A percentile compares a stretch with the other conserved stretches of the same genome.
Evolutionary conservation across 2,329 filamentous ascomycete species (phyloP).

Genomic region (Byssothecium circinans): DNA sequence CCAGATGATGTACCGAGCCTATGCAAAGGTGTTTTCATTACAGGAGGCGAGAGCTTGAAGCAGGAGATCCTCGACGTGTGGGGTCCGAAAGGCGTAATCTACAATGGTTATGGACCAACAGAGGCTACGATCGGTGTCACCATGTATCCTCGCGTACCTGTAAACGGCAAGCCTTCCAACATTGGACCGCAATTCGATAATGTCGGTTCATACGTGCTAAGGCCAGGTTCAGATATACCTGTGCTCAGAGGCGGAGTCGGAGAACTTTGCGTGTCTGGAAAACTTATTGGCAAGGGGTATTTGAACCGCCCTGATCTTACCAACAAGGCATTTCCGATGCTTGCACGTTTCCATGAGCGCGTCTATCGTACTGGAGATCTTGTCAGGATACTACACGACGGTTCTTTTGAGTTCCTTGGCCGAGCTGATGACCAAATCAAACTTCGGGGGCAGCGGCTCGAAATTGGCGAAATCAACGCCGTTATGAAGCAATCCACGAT

Average conservation of each 20-base stretch:
- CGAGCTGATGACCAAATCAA: slow-evolving; percentile 92
- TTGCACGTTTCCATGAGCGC: slow-evolving; percentile 50
- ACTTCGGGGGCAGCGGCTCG: slow-evolving; percentile 81
- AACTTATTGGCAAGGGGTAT: slow-evolving; percentile 87
- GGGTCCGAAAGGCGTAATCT: slow-evolving; percentile 78
- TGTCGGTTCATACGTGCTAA: slow-evolving; percentile 79
- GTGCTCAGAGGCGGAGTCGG: slow-evolving; percentile 79
- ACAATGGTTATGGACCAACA: slow-evolving; percentile 89
- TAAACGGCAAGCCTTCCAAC: slow-evolving; percentile 79
- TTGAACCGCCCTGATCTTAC: slow-evolving; percentile 80
- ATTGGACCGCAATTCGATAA: slow-evolving; percentile 87
- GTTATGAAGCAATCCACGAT: slow-evolving; percentile 66
- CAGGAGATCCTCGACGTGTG: slow-evolving; percentile 87
- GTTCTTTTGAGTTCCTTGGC: slow-evolving; percentile 83
- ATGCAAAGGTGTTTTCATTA: slow-evolving; percentile 85
- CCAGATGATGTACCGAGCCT: slow-evolving; percentile 80
- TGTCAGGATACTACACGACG: slow-evolving; percentile 77
- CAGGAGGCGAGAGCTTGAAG: slow-evolving; percentile 83
- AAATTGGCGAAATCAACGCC: slow-evolving; percentile 89
- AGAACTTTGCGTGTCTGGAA: slow-evolving; percentile 85
- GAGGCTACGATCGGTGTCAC: slow-evolving; percentile 93
- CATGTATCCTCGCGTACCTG: slow-evolving; percentile 79
- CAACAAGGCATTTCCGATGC: slow-evolving; percentile 69
- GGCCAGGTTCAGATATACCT: slow-evolving; percentile 67
- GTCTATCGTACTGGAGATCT: slow-evolving; percentile 90